Evolutionary conservation across 495 filamentous ascomycete species (phyloP), one percentile per base, ranked within the genome.

Genomic region (Bathelium albidoporum): DNA sequence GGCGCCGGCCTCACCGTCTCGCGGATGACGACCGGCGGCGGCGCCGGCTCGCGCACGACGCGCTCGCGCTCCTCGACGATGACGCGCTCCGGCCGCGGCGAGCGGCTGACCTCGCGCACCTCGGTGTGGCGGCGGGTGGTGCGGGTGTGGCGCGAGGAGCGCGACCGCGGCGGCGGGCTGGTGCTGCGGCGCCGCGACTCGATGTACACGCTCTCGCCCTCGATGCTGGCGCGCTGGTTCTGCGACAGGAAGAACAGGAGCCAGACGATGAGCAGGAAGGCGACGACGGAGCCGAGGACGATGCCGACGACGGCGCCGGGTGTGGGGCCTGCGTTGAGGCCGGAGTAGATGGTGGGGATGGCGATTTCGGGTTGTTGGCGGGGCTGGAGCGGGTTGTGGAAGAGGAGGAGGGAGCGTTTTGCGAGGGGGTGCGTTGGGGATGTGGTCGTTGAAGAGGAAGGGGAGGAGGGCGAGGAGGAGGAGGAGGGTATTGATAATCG

Each of bases 301-400:
- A 95, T 93, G 65, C 90, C 91, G 16, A 80, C 90, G n/a, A 96
- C 82, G 22, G 84, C 82, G 39, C 90, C 91, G 0, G 91, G 80
- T 3, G 77, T 26, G 0, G 87, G 89, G 12, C 86, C 81, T 59
- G 72, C 69, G 70, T 83, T 71, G 22, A 84, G 77, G 58, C 79
- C 75, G 31, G 82, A 81, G 80, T 95, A 95, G 63, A 81, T 81
- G 44, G 85, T 77, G 4, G 89, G 88, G 68, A 95, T 85, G 62
- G 72, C 58, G 68, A 28, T 28, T 55, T 55, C 49, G 49, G 22
- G 49, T 29, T 55, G 49, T 55, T 55, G 49, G 22, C 49, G 49
- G 0, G 49, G 22, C 2, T 29, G 49, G n/a, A 55, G 49, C 22
- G 24, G 49, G 44, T 12, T 49, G 44, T 12, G 24, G 49, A 24